A percentile compares a stretch with the other conserved stretches of the same genome.
Evolutionary conservation across 140 eudicot genomes (phyloP).

Genomic region (Ambrosia hybrid): DNA sequence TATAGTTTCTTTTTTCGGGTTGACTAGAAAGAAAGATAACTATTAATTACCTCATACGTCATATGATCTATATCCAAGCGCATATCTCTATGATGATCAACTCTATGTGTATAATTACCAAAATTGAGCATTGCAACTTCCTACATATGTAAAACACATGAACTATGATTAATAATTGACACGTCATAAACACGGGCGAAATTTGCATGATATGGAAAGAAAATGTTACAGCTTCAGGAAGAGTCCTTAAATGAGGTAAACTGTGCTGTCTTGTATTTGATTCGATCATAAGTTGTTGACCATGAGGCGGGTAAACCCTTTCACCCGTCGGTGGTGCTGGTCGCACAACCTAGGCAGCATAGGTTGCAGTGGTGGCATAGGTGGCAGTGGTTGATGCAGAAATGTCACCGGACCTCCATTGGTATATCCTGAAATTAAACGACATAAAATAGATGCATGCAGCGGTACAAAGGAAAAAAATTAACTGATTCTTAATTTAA

Average conservation of each 20-base stretch:
- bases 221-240: slow-evolving; percentile 65
- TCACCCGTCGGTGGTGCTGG: slow-evolving; percentile 57
- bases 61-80: slow-evolving; percentile 91
- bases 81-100: slow-evolving; percentile 92
- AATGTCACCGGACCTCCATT: slow-evolving; percentile 41
- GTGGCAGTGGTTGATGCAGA: slow-evolving; percentile 44
- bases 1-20: neutral
- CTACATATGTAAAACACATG: slow-evolving; percentile 35
- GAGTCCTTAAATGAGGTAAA: slow-evolving; percentile 65
- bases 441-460: neutral
- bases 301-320: slow-evolving; percentile 59
- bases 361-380: slow-evolving; percentile 51
- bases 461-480: neutral
- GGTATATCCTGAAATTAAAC: slow-evolving; percentile 42
- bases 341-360: slow-evolving; percentile 46
- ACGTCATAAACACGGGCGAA: neutral
- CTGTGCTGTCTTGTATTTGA: slow-evolving; percentile 55
- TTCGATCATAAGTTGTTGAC: slow-evolving; percentile 49
- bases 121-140: slow-evolving; percentile 71
- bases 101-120: slow-evolving; percentile 52
- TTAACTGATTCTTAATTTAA: no score
- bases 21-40: slow-evolving; percentile 9
- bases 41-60: slow-evolving; percentile 82
- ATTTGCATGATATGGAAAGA: slow-evolving; percentile 14
- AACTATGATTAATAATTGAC: neutral